phyloP scores from a whole-genome alignment of 2,329 filamentous ascomycete species.

The Clarireedia monteithiana region DNA sequence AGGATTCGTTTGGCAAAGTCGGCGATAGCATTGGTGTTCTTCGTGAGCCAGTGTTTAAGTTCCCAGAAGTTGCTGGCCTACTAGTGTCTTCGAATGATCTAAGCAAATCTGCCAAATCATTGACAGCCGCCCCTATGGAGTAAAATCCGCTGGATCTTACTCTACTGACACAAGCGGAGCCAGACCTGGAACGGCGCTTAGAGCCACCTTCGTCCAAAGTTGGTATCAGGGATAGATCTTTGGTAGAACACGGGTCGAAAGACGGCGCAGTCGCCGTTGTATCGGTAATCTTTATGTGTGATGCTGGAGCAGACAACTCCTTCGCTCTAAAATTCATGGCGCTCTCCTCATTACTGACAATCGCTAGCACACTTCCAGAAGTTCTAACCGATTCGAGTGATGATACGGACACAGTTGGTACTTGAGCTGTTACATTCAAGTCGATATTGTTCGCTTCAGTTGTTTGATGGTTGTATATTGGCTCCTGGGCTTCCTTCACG shows the following conservation, averaged over 20 bases:
- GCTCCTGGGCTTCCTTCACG: not conserved
- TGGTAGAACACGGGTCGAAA: not conserved
- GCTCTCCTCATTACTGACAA: no score
- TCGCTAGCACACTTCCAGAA: no score
- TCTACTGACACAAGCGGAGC: not conserved
- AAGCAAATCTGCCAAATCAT: conserved; percentile 14
- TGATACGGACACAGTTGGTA: no score
- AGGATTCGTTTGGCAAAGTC: conserved; percentile 13
- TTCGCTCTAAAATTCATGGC: no score
- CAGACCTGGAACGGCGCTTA: not conserved
- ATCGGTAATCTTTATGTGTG: not conserved
- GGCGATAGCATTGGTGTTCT: conserved; percentile 17
- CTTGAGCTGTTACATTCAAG: no score
- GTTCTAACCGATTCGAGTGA: no score
- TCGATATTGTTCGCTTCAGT: no score
- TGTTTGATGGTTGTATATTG: no score
- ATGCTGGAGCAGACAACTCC: not conserved
- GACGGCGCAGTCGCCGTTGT: not conserved
- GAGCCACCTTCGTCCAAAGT: not conserved
- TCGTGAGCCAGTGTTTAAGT: conserved; percentile 1
- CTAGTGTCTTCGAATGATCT: conserved; percentile 9
- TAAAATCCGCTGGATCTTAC: conserved; percentile 13
- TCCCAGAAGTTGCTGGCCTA: not conserved
- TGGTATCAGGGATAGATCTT: not conserved
- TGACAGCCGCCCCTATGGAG: conserved; percentile 14